Evolutionary conservation across 2,329 filamentous ascomycete species (phyloP), one percentile per base, ranked within the genome.

Genomic region (Gaeumannomyces sp.): DNA sequence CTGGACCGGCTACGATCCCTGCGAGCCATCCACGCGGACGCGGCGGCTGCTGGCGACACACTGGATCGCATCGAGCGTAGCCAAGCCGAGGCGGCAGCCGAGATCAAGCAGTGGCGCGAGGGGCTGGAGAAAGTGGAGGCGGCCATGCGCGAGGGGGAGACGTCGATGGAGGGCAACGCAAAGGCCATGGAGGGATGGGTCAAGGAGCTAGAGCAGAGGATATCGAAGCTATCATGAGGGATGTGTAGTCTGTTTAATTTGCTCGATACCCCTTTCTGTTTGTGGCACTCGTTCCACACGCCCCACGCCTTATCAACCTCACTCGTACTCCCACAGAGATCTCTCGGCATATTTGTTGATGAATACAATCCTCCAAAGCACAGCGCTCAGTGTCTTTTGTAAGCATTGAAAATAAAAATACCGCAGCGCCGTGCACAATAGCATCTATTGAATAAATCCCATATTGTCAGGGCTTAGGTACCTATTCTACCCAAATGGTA

Each of bases 161-260:
- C 80, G 33, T 83, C 87, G 4, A 89, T 96, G 80, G 85, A 85
- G 69, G 85, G 83, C 62, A 99, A 99, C 76, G 88, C 93, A 76
- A 88, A 89, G 71, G 84, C 90, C n/a, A 89, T 98, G 67, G 90
- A 94, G 69, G 87, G 86, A 57, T 97, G 93, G 92, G 91, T 98
- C 5, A 91, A 90, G 75, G 91, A 90, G 65, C 77, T 99, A 64
- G 94, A 98, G 78, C 85, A 81, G 71, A 89, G 91, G 76, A 83
- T 97, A 75, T 83, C 83, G 66, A 83, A 83, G 70, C 75, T 89
- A 73, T 79, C 80, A 66, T 80, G 56, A 64, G 4, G 35, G 16
- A 60, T 22, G 13, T 16, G 57, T 11, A 28, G 25, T 13, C n/a
- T 59, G 56, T 59, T 13, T 29, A 11, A 3, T 16, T 31, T 56